phyloP scores from a whole-genome alignment of 108 stramenopile genomes.

The Fragilariopsis cylindrus region DNA sequence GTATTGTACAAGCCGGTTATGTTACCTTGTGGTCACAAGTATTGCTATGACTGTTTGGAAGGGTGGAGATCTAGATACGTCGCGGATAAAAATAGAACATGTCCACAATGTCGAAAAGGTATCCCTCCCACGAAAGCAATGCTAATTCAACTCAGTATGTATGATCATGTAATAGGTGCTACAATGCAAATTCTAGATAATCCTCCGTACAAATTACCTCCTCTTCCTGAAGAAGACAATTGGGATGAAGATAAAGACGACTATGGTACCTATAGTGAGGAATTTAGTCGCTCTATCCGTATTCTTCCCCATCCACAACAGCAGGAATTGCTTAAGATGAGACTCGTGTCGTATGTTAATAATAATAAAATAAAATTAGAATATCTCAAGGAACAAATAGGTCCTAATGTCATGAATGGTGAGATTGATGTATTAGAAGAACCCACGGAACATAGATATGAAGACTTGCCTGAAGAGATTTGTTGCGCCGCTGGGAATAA shows the following conservation, averaged over 20 bases:
- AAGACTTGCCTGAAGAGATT: slow-evolving; percentile 6
- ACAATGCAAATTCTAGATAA: neutral
- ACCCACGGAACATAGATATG: neutral
- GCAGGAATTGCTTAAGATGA: neutral
- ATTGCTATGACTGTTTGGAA: slow-evolving; percentile 8
- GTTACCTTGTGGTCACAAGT: slow-evolving; percentile 11
- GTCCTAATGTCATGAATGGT: neutral
- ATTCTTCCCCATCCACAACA: neutral
- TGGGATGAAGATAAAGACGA: neutral
- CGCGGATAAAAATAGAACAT: slow-evolving; percentile 3
- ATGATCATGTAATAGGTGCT: no score
- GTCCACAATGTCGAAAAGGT: slow-evolving; percentile 1
- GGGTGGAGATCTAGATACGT: slow-evolving; percentile 7
- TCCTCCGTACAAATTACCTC: neutral
- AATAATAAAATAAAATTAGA: no score
- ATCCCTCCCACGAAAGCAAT: neutral
- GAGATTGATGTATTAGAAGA: no score
- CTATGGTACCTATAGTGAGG: neutral
- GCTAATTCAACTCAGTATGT: neutral
- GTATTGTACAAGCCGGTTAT: neutral
- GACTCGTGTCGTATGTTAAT: neutral
- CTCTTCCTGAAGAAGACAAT: neutral
- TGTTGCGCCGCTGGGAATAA: neutral
- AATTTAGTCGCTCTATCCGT: neutral
- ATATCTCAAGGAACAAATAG: neutral